Conservation (phyloP, 768 basidiomycete genomes). For the Calocybe cyanea region DNA sequence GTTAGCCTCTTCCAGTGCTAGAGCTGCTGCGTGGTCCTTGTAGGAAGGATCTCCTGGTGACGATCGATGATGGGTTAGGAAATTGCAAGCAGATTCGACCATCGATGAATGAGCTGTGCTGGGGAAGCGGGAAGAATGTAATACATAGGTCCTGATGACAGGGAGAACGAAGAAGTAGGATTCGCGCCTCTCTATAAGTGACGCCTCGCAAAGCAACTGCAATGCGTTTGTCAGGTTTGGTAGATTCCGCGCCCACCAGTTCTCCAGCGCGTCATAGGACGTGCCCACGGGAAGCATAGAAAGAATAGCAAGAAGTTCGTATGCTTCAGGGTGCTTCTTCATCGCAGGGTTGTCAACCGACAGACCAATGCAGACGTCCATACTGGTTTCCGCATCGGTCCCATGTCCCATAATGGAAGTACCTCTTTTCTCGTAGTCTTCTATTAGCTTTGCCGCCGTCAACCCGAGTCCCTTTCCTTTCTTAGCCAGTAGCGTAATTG, state of each 20-base stretch:
- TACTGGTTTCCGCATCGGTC: background rate
- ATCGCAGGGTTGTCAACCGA: conserved; percentile 13
- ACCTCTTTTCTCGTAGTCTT: too few relatives aligned
- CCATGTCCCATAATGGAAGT: too few relatives aligned
- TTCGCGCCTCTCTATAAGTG: conserved; percentile 1
- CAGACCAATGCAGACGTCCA: conserved; percentile 9
- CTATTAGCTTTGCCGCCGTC: too few relatives aligned
- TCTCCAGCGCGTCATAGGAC: conserved; percentile 4
- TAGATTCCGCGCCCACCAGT: conserved; percentile 10
- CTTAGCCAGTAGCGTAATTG: conserved; percentile 30
- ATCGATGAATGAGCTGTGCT: conserved; percentile 6
- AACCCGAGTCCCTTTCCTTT: background rate
- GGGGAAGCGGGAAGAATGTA: conserved; percentile 9
- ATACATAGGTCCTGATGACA: conserved; percentile 19
- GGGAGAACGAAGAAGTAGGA: conserved; percentile 17
- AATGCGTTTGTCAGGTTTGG: conserved; percentile 6
- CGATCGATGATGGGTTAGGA: conserved; percentile 12
- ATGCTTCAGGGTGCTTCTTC: conserved; percentile 2
- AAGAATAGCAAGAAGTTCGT: conserved; percentile 14
- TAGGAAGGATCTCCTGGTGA: conserved; percentile 12
- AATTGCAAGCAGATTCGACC: conserved; percentile 11
- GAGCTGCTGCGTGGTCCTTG: background rate
- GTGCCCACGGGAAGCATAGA: conserved; percentile 24
- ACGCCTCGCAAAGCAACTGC: conserved; percentile 1
- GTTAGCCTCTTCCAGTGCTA: conserved; percentile 15